phyloP scores from a whole-genome alignment of 2,329 filamentous ascomycete genomes.

The Venturia asperata region DNA sequence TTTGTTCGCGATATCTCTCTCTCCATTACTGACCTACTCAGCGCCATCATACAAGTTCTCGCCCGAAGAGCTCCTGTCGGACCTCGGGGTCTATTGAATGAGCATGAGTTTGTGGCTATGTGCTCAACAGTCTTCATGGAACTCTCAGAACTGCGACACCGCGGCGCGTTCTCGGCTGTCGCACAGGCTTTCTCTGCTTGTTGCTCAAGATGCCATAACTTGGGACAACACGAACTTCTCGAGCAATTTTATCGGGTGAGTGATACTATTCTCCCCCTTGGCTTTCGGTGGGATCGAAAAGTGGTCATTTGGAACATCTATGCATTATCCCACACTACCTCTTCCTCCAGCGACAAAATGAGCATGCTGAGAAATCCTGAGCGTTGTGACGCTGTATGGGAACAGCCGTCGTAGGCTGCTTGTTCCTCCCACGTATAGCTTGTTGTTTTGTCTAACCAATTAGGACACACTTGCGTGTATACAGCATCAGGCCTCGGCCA shows the following conservation, averaged over 20 bases:
- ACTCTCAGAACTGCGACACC: constrained; percentile 73
- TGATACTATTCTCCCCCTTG: background rate
- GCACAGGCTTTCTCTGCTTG: constrained; percentile 79
- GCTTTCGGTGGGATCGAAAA: background rate
- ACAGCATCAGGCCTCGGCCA: constrained; percentile 65
- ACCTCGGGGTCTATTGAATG: constrained; percentile 23
- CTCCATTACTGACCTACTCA: constrained; percentile 34
- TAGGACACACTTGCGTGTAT: constrained; percentile 64
- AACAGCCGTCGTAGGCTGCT: background rate
- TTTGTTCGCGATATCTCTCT: background rate
- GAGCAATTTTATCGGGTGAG: constrained; percentile 58
- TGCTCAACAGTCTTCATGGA: constrained; percentile 75
- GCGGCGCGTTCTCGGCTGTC: constrained; percentile 90
- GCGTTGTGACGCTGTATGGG: background rate
- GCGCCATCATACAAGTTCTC: constrained; percentile 57
- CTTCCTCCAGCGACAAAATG: background rate
- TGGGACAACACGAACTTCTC: constrained; percentile 38
- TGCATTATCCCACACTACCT: background rate
- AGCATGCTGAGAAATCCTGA: background rate
- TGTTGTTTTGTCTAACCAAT: background rate
- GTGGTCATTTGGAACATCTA: background rate
- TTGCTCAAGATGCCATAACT: constrained; percentile 59
- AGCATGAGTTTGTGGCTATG: constrained; percentile 54
- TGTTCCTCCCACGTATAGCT: background rate
- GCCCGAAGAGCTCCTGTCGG: constrained; percentile 32